Evolutionary conservation across 306 rosid species (phyloP).

Genomic region (Heteromeles arbutifolia): DNA sequence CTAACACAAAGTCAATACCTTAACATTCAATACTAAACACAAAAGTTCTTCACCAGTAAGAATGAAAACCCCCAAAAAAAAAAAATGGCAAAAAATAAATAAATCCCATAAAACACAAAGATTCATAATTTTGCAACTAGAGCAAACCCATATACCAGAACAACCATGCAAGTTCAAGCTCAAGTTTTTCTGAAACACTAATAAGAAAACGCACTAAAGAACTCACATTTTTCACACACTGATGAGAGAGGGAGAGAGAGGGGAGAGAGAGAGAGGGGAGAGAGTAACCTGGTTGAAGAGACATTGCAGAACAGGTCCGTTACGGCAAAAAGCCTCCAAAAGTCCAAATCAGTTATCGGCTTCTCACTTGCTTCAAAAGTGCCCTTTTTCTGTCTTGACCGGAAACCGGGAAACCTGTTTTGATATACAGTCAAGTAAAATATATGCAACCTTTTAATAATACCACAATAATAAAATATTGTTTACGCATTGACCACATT

Average conservation of each 20-base stretch:
- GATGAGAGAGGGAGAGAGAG: not conserved
- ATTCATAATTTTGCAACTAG: not conserved
- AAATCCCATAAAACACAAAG: not conserved
- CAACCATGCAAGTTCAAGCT: not conserved
- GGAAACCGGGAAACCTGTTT: slow-evolving; percentile 21
- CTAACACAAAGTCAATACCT: slow-evolving; percentile 13
- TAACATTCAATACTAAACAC: slow-evolving; percentile 1
- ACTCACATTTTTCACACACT: slow-evolving; percentile 1
- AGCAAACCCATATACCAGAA: not conserved
- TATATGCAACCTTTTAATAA: not conserved
- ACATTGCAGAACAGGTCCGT: slow-evolving; percentile 18
- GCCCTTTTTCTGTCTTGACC: slow-evolving; percentile 9
- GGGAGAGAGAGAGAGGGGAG: not conserved
- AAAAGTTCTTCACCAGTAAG: slow-evolving; percentile 1
- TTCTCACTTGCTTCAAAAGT: slow-evolving; percentile 26
- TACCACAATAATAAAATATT: not conserved
- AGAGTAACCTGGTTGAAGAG: slow-evolving; percentile 9
- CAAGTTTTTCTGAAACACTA: not conserved
- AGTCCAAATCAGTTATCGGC: slow-evolving; percentile 22
- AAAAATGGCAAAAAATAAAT: not conserved
- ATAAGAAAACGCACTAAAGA: not conserved
- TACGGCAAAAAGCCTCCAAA: slow-evolving; percentile 13
- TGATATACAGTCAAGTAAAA: not conserved
- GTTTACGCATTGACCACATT: not conserved
- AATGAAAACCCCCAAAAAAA: not conserved